phyloP scores from a whole-genome alignment of 129 eudicot genomes.

The Tagetes patula region DNA sequence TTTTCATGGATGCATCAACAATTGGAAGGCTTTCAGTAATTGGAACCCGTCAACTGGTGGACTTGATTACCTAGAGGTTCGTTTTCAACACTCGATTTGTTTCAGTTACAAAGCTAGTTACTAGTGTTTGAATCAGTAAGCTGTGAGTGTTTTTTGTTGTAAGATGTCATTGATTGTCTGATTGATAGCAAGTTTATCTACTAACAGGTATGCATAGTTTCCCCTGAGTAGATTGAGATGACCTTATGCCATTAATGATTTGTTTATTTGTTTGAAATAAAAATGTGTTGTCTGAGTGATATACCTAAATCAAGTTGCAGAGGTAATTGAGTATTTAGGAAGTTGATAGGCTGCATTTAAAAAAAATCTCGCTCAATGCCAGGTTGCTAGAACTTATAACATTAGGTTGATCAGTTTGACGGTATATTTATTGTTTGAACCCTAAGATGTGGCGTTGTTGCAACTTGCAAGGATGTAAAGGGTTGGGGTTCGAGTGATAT shows the following conservation, averaged over 20 bases:
- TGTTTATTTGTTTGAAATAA: not conserved
- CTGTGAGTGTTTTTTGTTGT: not conserved
- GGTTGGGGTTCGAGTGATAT: constrained; percentile 3
- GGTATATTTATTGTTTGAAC: not conserved
- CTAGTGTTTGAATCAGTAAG: not conserved
- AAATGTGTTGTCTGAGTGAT: not conserved
- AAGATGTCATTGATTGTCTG: constrained; percentile 12
- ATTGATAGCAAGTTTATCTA: not conserved
- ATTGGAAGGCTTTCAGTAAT: constrained; percentile 65
- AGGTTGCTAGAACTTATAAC: not conserved
- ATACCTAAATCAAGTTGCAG: not conserved
- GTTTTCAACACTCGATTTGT: constrained; percentile 12
- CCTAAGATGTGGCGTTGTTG: not conserved
- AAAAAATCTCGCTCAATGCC: not conserved
- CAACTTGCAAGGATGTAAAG: not conserved
- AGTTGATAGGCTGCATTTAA: constrained; percentile 11
- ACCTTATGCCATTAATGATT: too few relatives aligned
- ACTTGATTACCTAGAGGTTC: constrained; percentile 74
- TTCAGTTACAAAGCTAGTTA: constrained; percentile 6
- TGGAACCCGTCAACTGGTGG: constrained; percentile 86
- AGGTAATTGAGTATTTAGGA: not conserved
- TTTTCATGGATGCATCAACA: constrained; percentile 61
- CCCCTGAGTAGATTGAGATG: not conserved
- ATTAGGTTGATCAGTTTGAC: not conserved
- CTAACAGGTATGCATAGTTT: not conserved